Base-by-base conservation (phyloP, 2,329 filamentous ascomycete species). In the Colletotrichum cordylinicola region DNA sequence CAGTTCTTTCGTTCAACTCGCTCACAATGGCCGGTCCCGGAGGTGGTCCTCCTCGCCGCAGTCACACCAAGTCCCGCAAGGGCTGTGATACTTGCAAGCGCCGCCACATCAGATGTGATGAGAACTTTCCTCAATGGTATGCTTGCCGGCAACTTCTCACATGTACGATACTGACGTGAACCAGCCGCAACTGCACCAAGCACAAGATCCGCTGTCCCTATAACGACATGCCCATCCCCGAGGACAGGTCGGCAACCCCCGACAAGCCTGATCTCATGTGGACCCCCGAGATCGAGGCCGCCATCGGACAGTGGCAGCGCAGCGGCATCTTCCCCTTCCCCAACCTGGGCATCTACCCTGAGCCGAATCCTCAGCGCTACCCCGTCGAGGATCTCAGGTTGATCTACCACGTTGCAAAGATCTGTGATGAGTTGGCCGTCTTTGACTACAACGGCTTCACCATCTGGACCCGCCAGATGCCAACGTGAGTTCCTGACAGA, bases 201-300 rank as follows among this genome's bases (percentile, higher is more conserved):
- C 97, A 99, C 87, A 98, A 98, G 88, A 97, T 98, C 81, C 94
- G 96, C 82, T 99, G 97, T 86, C 97, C 98, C 81, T 99, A 98
- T 88, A 98, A 98, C 90, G 96, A 98, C 83, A 93, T 93, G 82
- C 91, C 94, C 65, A 89, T 91, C 61, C 90, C 93, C 74, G 93
- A 94, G 79, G 88, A 91, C 79, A 88, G 91, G 79, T 89, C 90
- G 48, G 87, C 88, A 56, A 91, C 91, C 78, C 91, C 92, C 78
- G 89, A 90, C 79, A 92, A 91, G 85, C 89, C 91, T 74, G 91
- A 93, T 81, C 90, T 98, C 70, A 92, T 97, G 83, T 98, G 96
- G 93, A 96, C 94, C 56, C 93, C 95, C 18, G 93, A 96, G 81
- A 94, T 97, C 79, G 95, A 98, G 86, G 91, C 91, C 67, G 92